Percentiles rank a stretch among this genome's conserved stretches.
These are phyloP conservation scores for Tricharina praecox DNA, from an alignment of 495 filamentous ascomycete species.

Conservation along the genomic window DNA sequence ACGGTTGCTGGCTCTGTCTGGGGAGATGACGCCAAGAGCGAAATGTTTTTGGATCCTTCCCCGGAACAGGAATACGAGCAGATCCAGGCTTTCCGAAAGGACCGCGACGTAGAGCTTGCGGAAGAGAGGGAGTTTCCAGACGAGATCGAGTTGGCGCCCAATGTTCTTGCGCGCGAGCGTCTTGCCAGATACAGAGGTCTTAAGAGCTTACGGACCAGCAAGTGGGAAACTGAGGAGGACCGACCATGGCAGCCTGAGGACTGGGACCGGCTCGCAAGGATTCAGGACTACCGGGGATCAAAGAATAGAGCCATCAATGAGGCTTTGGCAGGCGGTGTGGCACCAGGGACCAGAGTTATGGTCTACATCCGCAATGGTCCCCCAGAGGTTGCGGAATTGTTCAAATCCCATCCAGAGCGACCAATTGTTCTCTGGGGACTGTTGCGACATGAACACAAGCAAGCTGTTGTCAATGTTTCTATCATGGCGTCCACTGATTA, in stretches of 20 bases:
- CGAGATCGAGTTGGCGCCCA: constrained; percentile 84
- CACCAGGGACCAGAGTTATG: constrained; percentile 62
- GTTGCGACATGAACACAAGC: constrained; percentile 86
- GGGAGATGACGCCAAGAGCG: constrained; percentile 50
- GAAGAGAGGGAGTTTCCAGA: constrained; percentile 94
- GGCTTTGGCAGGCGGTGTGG: constrained; percentile 67
- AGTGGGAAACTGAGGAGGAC: constrained; percentile 81
- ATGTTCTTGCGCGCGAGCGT: constrained; percentile 70
- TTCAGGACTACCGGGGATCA: constrained; percentile 67
- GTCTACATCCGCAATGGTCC: constrained; percentile 65
- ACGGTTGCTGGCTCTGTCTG: constrained; percentile 71
- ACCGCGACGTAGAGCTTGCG: constrained; percentile 56
- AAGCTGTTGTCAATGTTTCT: constrained; percentile 68
- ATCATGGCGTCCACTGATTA: constrained; percentile 57
- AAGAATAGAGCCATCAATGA: constrained; percentile 60
- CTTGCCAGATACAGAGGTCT: constrained; percentile 72
- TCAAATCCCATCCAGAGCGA: constrained; percentile 36
- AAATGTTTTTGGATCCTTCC: constrained; percentile 74
- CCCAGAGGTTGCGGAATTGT: constrained; percentile 35
- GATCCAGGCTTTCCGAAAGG: constrained; percentile 64
- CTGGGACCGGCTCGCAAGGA: constrained; percentile 66
- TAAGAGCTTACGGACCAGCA: constrained; percentile 70
- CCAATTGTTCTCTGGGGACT: constrained; percentile 61
- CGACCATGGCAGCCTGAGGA: constrained; percentile 70
- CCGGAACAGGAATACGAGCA: constrained; percentile 71